These are phyloP conservation scores for Phytophthora quininea DNA, from an alignment of 352 stramenopile genomes.

Conservation along the genomic window DNA sequence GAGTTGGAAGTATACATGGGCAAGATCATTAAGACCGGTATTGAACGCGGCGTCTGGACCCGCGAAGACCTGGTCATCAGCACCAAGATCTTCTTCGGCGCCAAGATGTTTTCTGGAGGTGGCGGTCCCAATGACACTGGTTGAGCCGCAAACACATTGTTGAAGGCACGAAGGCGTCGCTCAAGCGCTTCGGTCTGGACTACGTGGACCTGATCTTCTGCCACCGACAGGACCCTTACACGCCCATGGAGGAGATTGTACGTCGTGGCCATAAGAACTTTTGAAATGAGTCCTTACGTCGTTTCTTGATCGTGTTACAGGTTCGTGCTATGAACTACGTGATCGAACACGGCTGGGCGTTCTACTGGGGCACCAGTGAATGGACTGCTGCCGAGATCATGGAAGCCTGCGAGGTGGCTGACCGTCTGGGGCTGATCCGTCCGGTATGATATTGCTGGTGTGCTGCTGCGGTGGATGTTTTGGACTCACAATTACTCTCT, in stretches of 20 bases:
- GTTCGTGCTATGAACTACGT: conserved; percentile 59
- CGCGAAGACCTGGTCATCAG: conserved; percentile 61
- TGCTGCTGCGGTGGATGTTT: not conserved
- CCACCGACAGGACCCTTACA: conserved; percentile 48
- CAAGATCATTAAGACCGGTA: conserved; percentile 45
- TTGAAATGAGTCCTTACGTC: too few species aligned
- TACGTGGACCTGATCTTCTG: conserved; percentile 62
- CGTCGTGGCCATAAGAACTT: not conserved
- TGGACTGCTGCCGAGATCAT: conserved; percentile 55
- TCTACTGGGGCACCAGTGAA: conserved; percentile 59
- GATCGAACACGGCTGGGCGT: conserved; percentile 23
- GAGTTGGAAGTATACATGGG: conserved; percentile 55
- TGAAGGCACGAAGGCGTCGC: conserved; percentile 37
- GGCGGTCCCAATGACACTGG: conserved; percentile 31
- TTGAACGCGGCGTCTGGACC: conserved; percentile 39
- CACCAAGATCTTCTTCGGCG: conserved; percentile 64
- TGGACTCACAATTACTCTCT: not conserved
- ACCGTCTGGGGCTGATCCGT: conserved; percentile 30
- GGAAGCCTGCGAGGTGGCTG: conserved; percentile 42
- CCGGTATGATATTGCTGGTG: conserved; percentile 13
- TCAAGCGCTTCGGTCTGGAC: conserved; percentile 43
- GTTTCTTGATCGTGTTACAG: not conserved
- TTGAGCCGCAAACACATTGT: conserved; percentile 45
- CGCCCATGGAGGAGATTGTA: conserved; percentile 57
- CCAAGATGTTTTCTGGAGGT: conserved; percentile 15